phyloP scores from a whole-genome alignment of 2,329 filamentous ascomycete species.

The Aspergillus jensenii region DNA sequence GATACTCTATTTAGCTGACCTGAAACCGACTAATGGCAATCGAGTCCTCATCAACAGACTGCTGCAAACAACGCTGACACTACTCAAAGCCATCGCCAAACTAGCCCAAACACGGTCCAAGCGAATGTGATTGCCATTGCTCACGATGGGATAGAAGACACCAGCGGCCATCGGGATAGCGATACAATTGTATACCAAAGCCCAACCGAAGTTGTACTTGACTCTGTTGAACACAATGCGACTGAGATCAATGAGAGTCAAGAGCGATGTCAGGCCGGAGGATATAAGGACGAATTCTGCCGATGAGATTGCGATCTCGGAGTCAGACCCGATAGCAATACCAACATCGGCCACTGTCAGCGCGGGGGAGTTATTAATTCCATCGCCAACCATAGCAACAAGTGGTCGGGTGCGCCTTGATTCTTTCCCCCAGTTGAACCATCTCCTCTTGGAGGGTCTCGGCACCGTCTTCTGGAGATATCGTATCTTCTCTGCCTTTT shows the following conservation, averaged over 20 bases:
- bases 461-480: conserved; percentile 15
- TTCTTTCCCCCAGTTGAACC: conserved; percentile 63
- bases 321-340: conserved; percentile 73
- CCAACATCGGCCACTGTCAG: conserved; percentile 74
- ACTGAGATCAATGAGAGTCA: conserved; percentile 69
- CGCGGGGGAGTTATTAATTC: conserved; percentile 80
- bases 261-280: conserved; percentile 63
- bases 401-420: neutral
- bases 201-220: conserved; percentile 80
- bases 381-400: conserved; percentile 59
- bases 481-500: conserved; percentile 4
- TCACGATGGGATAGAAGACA: conserved; percentile 62
- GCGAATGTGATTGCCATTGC: conserved; percentile 13
- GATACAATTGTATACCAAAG: conserved; percentile 72
- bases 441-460: conserved; percentile 36
- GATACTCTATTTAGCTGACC: neutral
- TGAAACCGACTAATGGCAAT: conserved; percentile 33
- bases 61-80: conserved; percentile 75
- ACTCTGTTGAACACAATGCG: conserved; percentile 69
- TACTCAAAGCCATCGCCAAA: conserved; percentile 79
- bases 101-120: conserved; percentile 64
- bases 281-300: conserved; percentile 70
- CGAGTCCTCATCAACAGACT: conserved; percentile 50
- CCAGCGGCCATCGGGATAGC: conserved; percentile 77
- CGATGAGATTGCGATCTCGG: conserved; percentile 73